Evolutionary conservation across 768 basidiomycete genomes (phyloP), one percentile per base, ranked within the genome.

Genomic region (Rickenella mellea): DNA sequence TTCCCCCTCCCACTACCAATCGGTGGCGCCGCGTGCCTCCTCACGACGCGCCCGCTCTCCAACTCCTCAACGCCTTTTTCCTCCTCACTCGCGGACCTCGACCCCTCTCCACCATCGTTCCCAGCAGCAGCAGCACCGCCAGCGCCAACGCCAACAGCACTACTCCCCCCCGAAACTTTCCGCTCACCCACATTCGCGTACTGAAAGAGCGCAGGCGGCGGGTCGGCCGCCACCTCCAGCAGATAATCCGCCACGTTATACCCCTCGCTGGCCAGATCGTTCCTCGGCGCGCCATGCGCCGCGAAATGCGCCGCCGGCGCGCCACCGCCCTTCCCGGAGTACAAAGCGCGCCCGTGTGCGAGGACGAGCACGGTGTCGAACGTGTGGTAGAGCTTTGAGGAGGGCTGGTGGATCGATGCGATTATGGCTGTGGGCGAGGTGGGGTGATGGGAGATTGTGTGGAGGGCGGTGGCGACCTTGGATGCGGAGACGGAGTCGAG

Each of bases 161-260:
- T 32, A 1, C 17, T 29, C 17, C 36, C 30, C 4, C 15, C 26
- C 26, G 12, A 28, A 7, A 15, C 24, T 3, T 11, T 17, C 12
- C 4, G 9, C 4, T 4, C n/a, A 1, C 20, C 21, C 11, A 40
- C 20, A 40, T 19, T 19, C 6, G 39, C 30, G 38, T 35, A 10
- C 42, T 58, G 63, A 65, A 77, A 74, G 1, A 77, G 56, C 24
- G 58, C 59, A 6, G 69, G 62, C 11, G 76, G 73, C 1, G 77
- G 70, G 38, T 77, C 76, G 51, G 77, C 82, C 1, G 91, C 91
- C 40, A 97, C 72, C 50, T 96, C 92, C 17, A 97, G 69, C 9
- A 96, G 71, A 53, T 93, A 87, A 57, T 97, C 93, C 0, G 93
- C 91, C 14, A 93, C 74, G 52, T 96, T 96, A 64, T 93, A 92